Percentiles rank a stretch among this genome's conserved stretches.
Conservation (phyloP, 2,329 filamentous ascomycete genomes). For the Microcera coccophila region DNA sequence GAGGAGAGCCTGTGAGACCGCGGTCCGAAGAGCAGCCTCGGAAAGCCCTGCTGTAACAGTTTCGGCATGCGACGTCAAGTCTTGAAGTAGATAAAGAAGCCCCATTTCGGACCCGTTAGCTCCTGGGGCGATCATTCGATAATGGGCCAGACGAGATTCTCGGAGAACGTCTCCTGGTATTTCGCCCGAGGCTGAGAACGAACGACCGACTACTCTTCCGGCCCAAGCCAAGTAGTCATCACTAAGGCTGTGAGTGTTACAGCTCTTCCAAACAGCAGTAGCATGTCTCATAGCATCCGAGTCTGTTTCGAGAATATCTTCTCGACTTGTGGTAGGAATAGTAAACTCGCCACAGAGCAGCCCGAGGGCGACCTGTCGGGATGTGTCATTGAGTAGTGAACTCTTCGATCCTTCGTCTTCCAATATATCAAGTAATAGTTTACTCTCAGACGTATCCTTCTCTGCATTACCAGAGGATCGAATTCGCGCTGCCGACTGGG, state of each 20-base stretch:
- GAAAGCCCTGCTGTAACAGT: slow-evolving; percentile 55
- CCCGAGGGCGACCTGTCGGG: slow-evolving; percentile 65
- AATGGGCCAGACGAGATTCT: slow-evolving; percentile 55
- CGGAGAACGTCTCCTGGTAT: slow-evolving; percentile 57
- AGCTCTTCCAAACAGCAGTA: slow-evolving; percentile 71
- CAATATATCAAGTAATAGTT: slow-evolving; percentile 73
- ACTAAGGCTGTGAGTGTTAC: slow-evolving; percentile 59
- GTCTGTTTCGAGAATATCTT: slow-evolving; percentile 69
- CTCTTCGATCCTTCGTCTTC: slow-evolving; percentile 62
- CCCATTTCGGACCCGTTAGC: slow-evolving; percentile 59
- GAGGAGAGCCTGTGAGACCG: slow-evolving; percentile 51
- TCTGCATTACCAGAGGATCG: slow-evolving; percentile 65
- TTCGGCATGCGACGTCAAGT: slow-evolving; percentile 56
- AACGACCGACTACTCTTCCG: slow-evolving; percentile 75
- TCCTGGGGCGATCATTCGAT: slow-evolving; percentile 43
- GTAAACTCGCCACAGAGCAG: slow-evolving; percentile 74
- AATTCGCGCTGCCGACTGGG: slow-evolving; percentile 64
- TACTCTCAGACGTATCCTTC: slow-evolving; percentile 70
- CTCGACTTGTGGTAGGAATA: slow-evolving; percentile 38
- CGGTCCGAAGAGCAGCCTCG: slow-evolving; percentile 55
- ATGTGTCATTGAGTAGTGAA: slow-evolving; percentile 65
- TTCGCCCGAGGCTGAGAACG: slow-evolving; percentile 72
- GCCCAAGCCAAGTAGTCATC: slow-evolving; percentile 78
- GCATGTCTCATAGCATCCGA: slow-evolving; percentile 58
- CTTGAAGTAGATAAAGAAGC: slow-evolving; percentile 58